These are phyloP conservation scores for Gossypioides kirkii DNA, from an alignment of 345 rosid species.

Conservation along the genomic window DNA sequence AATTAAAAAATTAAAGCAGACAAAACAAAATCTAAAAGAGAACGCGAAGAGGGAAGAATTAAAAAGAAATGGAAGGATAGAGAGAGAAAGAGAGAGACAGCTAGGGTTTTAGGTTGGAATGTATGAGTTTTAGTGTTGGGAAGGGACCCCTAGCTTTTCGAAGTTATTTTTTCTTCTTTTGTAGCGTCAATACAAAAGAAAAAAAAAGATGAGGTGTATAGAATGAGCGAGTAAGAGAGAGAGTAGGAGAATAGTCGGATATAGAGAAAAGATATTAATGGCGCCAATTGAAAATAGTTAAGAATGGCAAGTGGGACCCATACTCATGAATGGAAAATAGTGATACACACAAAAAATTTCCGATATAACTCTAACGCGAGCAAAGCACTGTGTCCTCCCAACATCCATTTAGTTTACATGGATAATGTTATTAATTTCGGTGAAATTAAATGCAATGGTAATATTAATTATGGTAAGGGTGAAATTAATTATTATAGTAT, in stretches of 20 bases:
- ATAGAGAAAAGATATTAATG: slow-evolving; percentile 20
- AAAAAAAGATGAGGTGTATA: not conserved
- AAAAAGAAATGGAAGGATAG: slow-evolving; percentile 6
- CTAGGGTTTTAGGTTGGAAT: slow-evolving; percentile 45
- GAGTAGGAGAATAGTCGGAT: slow-evolving; percentile 1
- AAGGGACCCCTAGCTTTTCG: slow-evolving; percentile 28
- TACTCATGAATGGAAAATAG: slow-evolving; percentile 28
- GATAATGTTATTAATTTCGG: too few species aligned
- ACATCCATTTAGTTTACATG: too few species aligned
- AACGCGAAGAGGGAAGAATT: not conserved
- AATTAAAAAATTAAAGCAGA: not conserved
- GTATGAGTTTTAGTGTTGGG: slow-evolving; percentile 14
- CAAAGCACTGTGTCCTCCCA: too few species aligned
- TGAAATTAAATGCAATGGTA: too few species aligned
- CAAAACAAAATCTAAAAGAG: slow-evolving; percentile 1
- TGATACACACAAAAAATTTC: slow-evolving; percentile 16
- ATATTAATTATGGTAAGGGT: too few species aligned
- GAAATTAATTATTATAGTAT: too few species aligned
- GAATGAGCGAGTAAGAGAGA: not conserved
- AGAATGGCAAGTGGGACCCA: slow-evolving; percentile 21
- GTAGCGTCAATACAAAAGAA: slow-evolving; percentile 19
- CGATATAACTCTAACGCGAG: not conserved
- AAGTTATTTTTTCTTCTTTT: not conserved
- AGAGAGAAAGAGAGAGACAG: slow-evolving; percentile 3
- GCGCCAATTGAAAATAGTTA: slow-evolving; percentile 26